Percentiles rank a stretch among this genome's conserved stretches.
These are phyloP conservation scores for Fusarium vanettenii DNA, from an alignment of 2,329 filamentous ascomycete species.

Conservation along the genomic window DNA sequence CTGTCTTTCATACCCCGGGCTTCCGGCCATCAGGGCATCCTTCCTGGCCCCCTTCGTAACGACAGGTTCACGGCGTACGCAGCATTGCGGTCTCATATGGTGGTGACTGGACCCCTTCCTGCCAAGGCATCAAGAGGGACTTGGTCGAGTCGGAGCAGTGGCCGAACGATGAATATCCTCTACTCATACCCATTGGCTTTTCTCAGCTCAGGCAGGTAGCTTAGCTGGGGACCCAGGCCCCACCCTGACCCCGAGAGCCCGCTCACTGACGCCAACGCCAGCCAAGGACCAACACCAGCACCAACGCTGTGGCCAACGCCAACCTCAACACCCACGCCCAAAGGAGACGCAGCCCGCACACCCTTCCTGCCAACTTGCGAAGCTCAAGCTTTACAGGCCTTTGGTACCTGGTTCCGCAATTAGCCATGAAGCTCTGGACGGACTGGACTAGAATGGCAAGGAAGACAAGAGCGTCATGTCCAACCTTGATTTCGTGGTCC, in stretches of 20 bases:
- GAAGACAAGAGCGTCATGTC: slow-evolving; percentile 3
- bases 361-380: slow-evolving; percentile 13
- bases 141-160: slow-evolving; percentile 25
- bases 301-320: slow-evolving; percentile 13
- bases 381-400: slow-evolving; percentile 20
- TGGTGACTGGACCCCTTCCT: not conserved
- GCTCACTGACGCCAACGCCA: slow-evolving; percentile 27
- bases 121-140: slow-evolving; percentile 8
- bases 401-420: slow-evolving; percentile 20
- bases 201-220: slow-evolving; percentile 7
- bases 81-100: slow-evolving; percentile 6
- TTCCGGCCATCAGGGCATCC: slow-evolving; percentile 18
- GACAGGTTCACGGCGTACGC: slow-evolving; percentile 3
- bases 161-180: slow-evolving; percentile 18
- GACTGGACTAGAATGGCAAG: not conserved
- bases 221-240: slow-evolving; percentile 24
- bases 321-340: slow-evolving; percentile 17
- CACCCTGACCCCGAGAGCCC: slow-evolving; percentile 25
- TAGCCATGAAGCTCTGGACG: not conserved
- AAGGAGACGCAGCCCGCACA: slow-evolving; percentile 9
- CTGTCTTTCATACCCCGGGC: slow-evolving; percentile 29
- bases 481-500: slow-evolving; percentile 10
- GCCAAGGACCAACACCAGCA: slow-evolving; percentile 9
- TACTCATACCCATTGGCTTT: slow-evolving; percentile 15
- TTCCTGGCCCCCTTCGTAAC: slow-evolving; percentile 4